Percentiles rank a stretch among this genome's conserved stretches.
These are phyloP conservation scores for Phytophthora cactorum DNA, from an alignment of 352 stramenopile genomes.

Conservation along the genomic window DNA sequence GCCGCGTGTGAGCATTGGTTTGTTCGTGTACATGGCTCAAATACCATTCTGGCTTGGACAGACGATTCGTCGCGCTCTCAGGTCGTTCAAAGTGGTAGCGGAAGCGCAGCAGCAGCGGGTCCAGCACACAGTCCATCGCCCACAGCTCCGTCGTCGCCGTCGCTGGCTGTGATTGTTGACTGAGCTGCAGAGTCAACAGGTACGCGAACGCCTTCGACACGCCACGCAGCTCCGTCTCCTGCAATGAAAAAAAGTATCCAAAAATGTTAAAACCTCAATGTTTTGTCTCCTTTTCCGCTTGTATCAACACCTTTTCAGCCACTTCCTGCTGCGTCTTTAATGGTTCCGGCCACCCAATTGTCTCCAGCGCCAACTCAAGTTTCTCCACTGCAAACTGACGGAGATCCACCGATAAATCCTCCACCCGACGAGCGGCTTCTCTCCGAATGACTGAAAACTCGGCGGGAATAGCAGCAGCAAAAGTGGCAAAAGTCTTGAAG, in stretches of 20 bases:
- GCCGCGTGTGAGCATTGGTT: conserved; percentile 47
- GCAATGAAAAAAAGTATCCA: not conserved
- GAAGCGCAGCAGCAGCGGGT: conserved; percentile 66
- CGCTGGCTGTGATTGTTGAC: conserved; percentile 34
- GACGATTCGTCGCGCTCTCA: conserved; percentile 71
- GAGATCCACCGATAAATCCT: conserved; percentile 52
- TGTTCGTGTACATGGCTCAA: conserved; percentile 69
- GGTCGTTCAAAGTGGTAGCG: conserved; percentile 76
- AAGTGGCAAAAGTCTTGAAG: conserved; percentile 48
- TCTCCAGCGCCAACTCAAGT: conserved; percentile 49
- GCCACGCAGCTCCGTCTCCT: conserved; percentile 35
- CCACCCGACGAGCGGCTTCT: conserved; percentile 52
- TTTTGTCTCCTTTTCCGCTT: conserved; percentile 7
- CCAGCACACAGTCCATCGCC: conserved; percentile 69
- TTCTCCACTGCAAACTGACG: conserved; percentile 63
- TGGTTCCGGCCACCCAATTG: conserved; percentile 56
- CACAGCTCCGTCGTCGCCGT: conserved; percentile 46
- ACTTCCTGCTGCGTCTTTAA: conserved; percentile 41
- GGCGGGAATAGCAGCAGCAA: conserved; percentile 45
- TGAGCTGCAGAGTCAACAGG: conserved; percentile 64
- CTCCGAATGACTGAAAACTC: conserved; percentile 57
- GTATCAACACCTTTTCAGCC: conserved; percentile 29
- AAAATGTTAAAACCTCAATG: not conserved
- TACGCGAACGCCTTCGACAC: conserved; percentile 58
- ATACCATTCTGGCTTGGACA: conserved; percentile 82